Evolutionary conservation across 1,284 basidiomycete species (phyloP).

Genomic region (Cystobasidiaceae sp.): DNA sequence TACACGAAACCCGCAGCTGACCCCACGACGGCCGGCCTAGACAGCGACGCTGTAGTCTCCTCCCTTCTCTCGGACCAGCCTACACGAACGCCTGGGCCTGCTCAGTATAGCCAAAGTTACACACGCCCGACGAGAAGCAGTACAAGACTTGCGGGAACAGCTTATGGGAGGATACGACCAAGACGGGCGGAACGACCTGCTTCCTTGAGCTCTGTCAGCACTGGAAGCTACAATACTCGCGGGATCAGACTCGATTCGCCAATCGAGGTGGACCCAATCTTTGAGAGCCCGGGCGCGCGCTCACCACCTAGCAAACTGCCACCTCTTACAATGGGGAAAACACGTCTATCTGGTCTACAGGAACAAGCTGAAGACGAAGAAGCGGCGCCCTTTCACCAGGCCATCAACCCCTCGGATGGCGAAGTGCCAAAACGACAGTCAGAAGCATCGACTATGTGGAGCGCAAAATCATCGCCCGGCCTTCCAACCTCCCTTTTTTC

Average conservation of each 20-base stretch:
- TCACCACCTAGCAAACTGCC: background rate
- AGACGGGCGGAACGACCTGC: background rate
- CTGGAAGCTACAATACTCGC: constrained; percentile 1
- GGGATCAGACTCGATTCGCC: constrained; percentile 11
- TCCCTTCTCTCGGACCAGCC: no score
- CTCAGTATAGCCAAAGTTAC: no score
- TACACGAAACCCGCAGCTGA: no score
- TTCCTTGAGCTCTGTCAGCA: background rate
- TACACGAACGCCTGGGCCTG: no score
- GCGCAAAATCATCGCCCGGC: background rate
- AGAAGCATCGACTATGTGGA: background rate
- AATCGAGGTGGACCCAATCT: background rate
- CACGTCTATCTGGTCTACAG: background rate
- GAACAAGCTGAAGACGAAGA: background rate
- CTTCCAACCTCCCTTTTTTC: background rate
- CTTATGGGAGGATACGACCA: no score
- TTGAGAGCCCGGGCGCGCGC: background rate
- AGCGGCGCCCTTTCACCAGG: background rate
- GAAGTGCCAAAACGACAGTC: background rate
- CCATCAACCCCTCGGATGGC: background rate
- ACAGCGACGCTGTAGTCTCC: no score
- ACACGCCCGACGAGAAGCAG: no score
- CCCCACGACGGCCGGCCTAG: no score
- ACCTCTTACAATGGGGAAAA: background rate
- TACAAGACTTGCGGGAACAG: no score